phyloP scores from a whole-genome alignment of 75 land plant genomes.

The Selaginella moellendorffii region DNA sequence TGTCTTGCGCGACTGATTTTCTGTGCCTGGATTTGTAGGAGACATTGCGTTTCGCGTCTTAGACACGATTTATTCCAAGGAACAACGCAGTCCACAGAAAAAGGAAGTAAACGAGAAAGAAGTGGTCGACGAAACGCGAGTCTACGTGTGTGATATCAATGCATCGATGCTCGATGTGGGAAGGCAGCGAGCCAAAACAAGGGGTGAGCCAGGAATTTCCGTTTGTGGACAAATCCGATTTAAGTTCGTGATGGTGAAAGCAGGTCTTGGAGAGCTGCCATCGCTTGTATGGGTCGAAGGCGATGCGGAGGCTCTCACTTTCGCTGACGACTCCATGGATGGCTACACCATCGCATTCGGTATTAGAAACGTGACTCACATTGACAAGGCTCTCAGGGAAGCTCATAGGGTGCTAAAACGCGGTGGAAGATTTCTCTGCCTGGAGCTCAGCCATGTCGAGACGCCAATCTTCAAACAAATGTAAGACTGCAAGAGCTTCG shows the following conservation, averaged over 20 bases:
- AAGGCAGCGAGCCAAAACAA: conserved; percentile 51
- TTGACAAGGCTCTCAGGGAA: conserved; percentile 82
- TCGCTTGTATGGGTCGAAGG: conserved; percentile 82
- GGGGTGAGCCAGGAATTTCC: conserved; percentile 45
- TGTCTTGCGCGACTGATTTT: background rate
- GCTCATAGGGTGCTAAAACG: conserved; percentile 76
- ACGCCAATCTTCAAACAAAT: conserved; percentile 48
- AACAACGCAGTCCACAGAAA: conserved; percentile 1
- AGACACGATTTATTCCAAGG: conserved; percentile 41
- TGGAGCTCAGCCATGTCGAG: conserved; percentile 89
- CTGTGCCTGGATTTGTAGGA: conserved; percentile 29
- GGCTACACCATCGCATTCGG: conserved; percentile 99
- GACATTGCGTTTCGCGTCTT: conserved; percentile 88
- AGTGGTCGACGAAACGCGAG: conserved; percentile 44
- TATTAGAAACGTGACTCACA: conserved; percentile 94
- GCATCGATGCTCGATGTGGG: conserved; percentile 83
- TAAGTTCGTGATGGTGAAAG: too few relatives aligned
- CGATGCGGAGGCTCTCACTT: conserved; percentile 83
- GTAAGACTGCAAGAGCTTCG: conserved; percentile 23
- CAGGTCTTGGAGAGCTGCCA: conserved; percentile 49
- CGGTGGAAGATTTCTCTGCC: conserved; percentile 86
- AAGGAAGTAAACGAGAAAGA: conserved; percentile 11
- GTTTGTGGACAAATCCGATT: too few relatives aligned
- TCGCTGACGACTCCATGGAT: conserved; percentile 72
- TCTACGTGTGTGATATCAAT: conserved; percentile 92